phyloP scores from a whole-genome alignment of 192 early-diverging fungal genomes.

The Geranomyces variabilis region DNA sequence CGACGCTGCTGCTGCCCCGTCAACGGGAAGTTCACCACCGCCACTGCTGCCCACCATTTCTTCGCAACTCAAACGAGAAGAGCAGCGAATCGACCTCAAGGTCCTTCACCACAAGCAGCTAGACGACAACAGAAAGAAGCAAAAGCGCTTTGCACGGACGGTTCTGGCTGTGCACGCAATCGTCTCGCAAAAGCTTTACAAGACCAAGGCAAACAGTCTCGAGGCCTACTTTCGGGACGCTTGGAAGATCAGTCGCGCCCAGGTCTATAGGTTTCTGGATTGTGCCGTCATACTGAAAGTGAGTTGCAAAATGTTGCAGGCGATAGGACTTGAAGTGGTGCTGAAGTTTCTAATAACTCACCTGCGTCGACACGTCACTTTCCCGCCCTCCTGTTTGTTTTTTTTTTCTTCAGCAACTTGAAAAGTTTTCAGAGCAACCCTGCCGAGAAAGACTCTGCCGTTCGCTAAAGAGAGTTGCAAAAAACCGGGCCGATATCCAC shows the following conservation, averaged over 20 bases:
- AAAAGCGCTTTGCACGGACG: conserved; percentile 45
- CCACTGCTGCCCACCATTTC: conserved; percentile 1
- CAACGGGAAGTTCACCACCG: too few relatives aligned
- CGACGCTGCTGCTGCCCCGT: too few relatives aligned
- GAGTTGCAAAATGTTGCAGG: too few relatives aligned
- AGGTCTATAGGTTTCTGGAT: conserved; percentile 58
- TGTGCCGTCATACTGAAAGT: conserved; percentile 51
- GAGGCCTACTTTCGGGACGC: conserved; percentile 51
- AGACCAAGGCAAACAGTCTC: conserved; percentile 36
- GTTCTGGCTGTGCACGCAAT: conserved; percentile 47
- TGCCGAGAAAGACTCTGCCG: conserved; percentile 58
- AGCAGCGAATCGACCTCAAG: conserved; percentile 43
- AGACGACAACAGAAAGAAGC: conserved; percentile 41
- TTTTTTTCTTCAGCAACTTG: conserved; percentile 39
- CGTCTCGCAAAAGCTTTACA: conserved; percentile 51
- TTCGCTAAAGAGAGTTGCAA: conserved; percentile 51
- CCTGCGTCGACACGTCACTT: neutral
- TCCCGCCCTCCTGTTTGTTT: neutral
- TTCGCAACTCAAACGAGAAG: conserved; percentile 31
- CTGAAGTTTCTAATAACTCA: neutral
- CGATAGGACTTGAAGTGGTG: neutral
- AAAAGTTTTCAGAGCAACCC: conserved; percentile 47
- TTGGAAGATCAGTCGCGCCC: conserved; percentile 55
- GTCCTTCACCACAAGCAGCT: conserved; percentile 38
- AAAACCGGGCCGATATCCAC: conserved; percentile 42